Base-by-base conservation (phyloP, 2,329 filamentous ascomycete species). In the Penicillium sp. region DNA sequence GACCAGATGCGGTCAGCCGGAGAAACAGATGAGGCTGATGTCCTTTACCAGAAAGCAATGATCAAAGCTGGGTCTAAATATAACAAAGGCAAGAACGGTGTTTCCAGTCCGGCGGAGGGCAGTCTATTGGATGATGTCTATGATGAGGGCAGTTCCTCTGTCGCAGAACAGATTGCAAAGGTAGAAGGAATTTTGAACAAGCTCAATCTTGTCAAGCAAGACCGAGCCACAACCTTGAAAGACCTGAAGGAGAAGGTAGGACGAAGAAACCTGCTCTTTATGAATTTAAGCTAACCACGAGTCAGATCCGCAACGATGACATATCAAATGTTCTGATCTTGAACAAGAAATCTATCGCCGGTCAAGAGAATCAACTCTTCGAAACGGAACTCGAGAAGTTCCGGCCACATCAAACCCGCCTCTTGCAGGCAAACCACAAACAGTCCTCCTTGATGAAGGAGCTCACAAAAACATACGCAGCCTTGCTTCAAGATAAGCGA, bases 331-430 rank as follows among this genome's bases (percentile, higher is more conserved):
- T 98, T 13, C 82, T 99, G 60, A 99, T 99, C 56, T 81, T 99
- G 59, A 99, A 99, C 82, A 98, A 98, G 75, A 99, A 98, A 77
- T 89, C 92, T 1, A 94, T 98, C 70, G 85, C 92, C 19, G 96
- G 92, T 70, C 94, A 95, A 69, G 95, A 99, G 75, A 88, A 83
- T 13, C 92, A 96, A 70, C 84, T 99, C 2, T 99, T 99, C 78
- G 90, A 97, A 73, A 88, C 92, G 16, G 95, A 99, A 75, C 83
- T 99, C n/a, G 94, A 98, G 77, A 99, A 99, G 75, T 99, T 97
- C 78, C 83, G 92, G 43, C 90, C 92, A 31, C 91, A 97, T 69
- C 95, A 98, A 73, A 96, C 89, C 69, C 88, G 95, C 36, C 84
- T 99, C 16, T 80, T 96, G 9, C 92, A 97, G 74, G 93, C 95